A percentile compares a stretch with the other conserved stretches of the same genome.
These are phyloP conservation scores for Quercus wislizeni DNA, from an alignment of 306 rosid species.

Conservation along the genomic window DNA sequence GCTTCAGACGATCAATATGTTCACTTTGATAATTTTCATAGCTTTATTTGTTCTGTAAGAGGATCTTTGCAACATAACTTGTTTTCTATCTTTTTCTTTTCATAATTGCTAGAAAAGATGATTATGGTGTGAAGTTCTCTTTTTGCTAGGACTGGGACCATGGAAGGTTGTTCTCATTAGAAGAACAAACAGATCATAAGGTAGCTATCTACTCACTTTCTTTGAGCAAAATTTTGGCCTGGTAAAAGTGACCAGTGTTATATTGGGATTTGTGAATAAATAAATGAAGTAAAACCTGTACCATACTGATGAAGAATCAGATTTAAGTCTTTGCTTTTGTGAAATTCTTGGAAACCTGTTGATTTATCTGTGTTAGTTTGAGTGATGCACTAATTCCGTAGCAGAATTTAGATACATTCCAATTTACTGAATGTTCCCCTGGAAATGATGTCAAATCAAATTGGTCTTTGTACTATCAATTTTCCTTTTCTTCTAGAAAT, in stretches of 20 bases:
- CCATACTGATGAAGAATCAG: background rate
- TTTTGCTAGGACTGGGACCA: constrained; percentile 70
- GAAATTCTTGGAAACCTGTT: constrained; percentile 6
- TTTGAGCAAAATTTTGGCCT: constrained; percentile 8
- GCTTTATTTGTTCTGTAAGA: background rate
- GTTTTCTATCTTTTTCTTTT: background rate
- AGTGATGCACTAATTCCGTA: background rate
- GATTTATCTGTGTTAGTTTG: constrained; percentile 13
- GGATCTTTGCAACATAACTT: background rate
- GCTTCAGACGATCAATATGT: background rate
- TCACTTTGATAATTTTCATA: background rate
- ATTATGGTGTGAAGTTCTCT: background rate
- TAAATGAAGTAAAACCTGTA: background rate
- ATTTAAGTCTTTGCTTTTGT: constrained; percentile 3
- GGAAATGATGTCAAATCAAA: background rate
- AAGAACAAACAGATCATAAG: constrained; percentile 87
- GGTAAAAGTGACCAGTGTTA: background rate
- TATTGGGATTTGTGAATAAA: background rate
- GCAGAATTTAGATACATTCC: background rate
- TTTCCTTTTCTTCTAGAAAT: background rate
- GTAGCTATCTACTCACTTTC: constrained; percentile 30
- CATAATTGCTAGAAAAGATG: background rate
- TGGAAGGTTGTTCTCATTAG: constrained; percentile 75
- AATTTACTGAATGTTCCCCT: background rate
- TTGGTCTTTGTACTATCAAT: background rate